A percentile compares a stretch with the other conserved stretches of the same genome.
Conservation (phyloP, 305 asterid genomes). For the Fraxinus platypoda region DNA sequence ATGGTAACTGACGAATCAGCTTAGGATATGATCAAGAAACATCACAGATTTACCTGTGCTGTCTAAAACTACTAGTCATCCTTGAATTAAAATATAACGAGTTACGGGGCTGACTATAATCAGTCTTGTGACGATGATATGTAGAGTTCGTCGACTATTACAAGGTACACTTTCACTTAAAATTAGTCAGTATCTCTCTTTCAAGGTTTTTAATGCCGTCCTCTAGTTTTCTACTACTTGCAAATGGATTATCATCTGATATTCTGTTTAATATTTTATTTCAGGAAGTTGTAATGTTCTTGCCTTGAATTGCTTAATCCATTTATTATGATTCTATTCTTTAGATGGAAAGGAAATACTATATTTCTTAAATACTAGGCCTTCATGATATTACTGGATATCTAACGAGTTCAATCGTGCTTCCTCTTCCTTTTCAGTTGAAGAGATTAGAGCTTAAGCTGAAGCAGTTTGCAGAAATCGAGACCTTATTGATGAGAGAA, state of each 20-base stretch:
- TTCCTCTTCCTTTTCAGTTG: background rate
- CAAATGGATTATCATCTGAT: background rate
- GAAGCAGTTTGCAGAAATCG: slow-evolving; percentile 56
- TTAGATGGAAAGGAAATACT: background rate
- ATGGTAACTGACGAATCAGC: background rate
- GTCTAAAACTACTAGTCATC: background rate
- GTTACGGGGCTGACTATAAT: background rate
- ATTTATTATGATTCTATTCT: background rate
- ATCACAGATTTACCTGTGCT: background rate
- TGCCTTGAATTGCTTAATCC: background rate
- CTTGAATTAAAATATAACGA: background rate
- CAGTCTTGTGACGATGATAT: background rate
- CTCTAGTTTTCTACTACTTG: background rate
- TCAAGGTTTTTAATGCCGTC: background rate
- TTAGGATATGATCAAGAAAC: background rate
- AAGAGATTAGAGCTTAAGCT: slow-evolving; percentile 18
- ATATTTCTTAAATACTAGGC: background rate
- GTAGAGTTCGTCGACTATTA: background rate
- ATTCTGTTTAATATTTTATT: background rate
- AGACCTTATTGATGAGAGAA: slow-evolving; percentile 88
- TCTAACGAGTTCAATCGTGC: background rate
- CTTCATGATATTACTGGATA: background rate
- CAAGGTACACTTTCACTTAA: background rate
- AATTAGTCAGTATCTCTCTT: background rate
- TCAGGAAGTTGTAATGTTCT: background rate